phyloP scores from a whole-genome alignment of 306 rosid species.

The Carpinus viminea region DNA sequence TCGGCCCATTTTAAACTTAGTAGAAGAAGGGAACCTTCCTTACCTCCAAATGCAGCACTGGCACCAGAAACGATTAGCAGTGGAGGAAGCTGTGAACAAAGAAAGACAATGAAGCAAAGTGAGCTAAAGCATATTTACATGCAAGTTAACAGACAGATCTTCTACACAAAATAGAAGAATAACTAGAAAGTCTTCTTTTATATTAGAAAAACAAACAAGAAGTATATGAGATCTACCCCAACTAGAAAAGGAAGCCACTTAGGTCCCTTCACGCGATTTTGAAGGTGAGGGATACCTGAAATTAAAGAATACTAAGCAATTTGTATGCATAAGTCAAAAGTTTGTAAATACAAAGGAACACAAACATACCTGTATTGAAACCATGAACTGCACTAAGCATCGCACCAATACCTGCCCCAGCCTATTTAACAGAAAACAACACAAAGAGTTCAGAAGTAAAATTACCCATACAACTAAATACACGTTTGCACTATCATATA shows the following conservation, averaged over 20 bases:
- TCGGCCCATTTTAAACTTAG: neutral
- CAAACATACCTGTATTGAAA: constrained; percentile 62
- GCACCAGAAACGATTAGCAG: constrained; percentile 73
- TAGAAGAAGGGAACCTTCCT: constrained; percentile 8
- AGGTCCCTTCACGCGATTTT: constrained; percentile 80
- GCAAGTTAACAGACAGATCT: constrained; percentile 10
- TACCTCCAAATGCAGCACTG: constrained; percentile 94
- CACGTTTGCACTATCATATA: neutral
- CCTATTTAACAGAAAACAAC: constrained; percentile 40
- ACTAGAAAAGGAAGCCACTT: constrained; percentile 93
- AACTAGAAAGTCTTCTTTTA: constrained; percentile 3
- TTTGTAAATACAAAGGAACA: neutral
- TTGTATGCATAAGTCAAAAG: neutral
- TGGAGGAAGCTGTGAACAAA: constrained; percentile 70
- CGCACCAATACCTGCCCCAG: constrained; percentile 85
- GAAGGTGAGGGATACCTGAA: constrained; percentile 85
- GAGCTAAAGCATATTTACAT: constrained; percentile 17
- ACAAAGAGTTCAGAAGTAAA: constrained; percentile 12
- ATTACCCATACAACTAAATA: neutral
- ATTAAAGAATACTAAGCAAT: constrained; percentile 36
- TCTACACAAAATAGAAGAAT: neutral
- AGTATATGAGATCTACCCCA: constrained; percentile 54
- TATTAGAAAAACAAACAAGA: constrained; percentile 17
- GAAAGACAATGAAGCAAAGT: constrained; percentile 13
- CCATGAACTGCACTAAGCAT: constrained; percentile 76